A percentile compares a stretch with the other conserved stretches of the same genome.
These are phyloP conservation scores for Pseudohalonectria lignicola DNA, from an alignment of 2,329 filamentous ascomycete species.

Conservation along the genomic window DNA sequence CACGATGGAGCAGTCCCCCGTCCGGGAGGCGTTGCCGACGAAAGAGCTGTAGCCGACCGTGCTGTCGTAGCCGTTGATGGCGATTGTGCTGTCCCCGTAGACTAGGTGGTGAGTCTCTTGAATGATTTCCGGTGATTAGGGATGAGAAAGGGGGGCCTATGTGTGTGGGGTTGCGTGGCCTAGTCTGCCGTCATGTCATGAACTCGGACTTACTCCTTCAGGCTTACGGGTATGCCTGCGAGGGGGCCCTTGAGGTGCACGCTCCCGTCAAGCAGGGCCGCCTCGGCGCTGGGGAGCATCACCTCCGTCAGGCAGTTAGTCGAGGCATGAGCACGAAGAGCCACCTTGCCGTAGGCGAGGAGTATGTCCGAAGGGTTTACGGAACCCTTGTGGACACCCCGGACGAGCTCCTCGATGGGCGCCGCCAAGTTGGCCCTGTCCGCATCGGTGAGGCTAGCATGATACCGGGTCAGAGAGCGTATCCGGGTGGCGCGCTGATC, in stretches of 20 bases:
- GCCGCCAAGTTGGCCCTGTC: slow-evolving; percentile 61
- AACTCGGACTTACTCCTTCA: slow-evolving; percentile 49
- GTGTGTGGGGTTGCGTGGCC: too few relatives aligned
- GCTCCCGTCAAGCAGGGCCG: slow-evolving; percentile 48
- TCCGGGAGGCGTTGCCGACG: slow-evolving; percentile 49
- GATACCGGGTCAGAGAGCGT: slow-evolving; percentile 53
- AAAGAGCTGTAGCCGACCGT: slow-evolving; percentile 71
- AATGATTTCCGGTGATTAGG: too few relatives aligned
- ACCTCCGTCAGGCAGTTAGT: slow-evolving; percentile 89
- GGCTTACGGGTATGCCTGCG: slow-evolving; percentile 74
- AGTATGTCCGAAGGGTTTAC: slow-evolving; percentile 62
- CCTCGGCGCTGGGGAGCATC: slow-evolving; percentile 66
- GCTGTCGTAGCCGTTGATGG: slow-evolving; percentile 73
- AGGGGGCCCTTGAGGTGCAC: slow-evolving; percentile 71
- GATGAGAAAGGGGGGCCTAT: too few relatives aligned
- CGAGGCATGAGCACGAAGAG: slow-evolving; percentile 69
- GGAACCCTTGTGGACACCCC: slow-evolving; percentile 61
- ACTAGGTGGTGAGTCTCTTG: too few relatives aligned
- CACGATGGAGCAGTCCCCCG: slow-evolving; percentile 61
- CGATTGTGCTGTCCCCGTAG: slow-evolving; percentile 37
- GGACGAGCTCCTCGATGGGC: slow-evolving; percentile 68
- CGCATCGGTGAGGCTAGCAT: slow-evolving; percentile 46
- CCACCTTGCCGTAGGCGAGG: slow-evolving; percentile 75
- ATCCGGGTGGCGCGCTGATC: slow-evolving; percentile 62
- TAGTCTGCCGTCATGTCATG: background rate